Evolutionary conservation across 768 basidiomycete genomes (phyloP).

Genomic region (Leccinum incarnatum): DNA sequence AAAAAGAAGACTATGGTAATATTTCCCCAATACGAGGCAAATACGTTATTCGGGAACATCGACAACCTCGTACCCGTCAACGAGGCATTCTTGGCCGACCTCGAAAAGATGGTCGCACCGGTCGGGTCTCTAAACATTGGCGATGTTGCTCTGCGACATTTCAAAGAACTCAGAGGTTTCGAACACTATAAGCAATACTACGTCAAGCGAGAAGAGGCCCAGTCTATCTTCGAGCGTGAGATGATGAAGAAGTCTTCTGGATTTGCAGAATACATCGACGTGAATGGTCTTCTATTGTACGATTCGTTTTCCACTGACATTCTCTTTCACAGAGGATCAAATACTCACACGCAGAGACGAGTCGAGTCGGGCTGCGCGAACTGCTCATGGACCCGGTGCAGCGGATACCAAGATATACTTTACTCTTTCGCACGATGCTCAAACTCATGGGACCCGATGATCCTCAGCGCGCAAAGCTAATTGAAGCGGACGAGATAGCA

Average conservation of each 20-base stretch:
- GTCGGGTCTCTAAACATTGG: slow-evolving; percentile 63
- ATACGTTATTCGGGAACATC: slow-evolving; percentile 90
- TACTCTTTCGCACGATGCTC: slow-evolving; percentile 90
- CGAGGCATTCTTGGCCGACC: slow-evolving; percentile 76
- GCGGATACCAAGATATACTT: slow-evolving; percentile 90
- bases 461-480: slow-evolving; percentile 71
- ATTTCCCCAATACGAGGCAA: slow-evolving; percentile 87
- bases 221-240: slow-evolving; percentile 82
- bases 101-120: slow-evolving; percentile 75
- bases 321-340: slow-evolving; percentile 64
- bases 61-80: slow-evolving; percentile 89
- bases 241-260: slow-evolving; percentile 74
- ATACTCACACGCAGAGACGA: slow-evolving; percentile 70
- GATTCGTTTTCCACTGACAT: slow-evolving; percentile 11
- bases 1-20: slow-evolving; percentile 82
- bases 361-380: slow-evolving; percentile 85
- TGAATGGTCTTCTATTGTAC: slow-evolving; percentile 39
- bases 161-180: slow-evolving; percentile 80
- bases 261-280: slow-evolving; percentile 86
- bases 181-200: slow-evolving; percentile 93
- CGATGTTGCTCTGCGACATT: slow-evolving; percentile 83
- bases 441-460: slow-evolving; percentile 83
- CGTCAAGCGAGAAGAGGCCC: slow-evolving; percentile 89
- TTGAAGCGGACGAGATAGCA: slow-evolving; percentile 84
- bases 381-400: slow-evolving; percentile 96